phyloP scores from a whole-genome alignment of 106 monocot genomes.

The Phalaenopsis aphrodite region DNA sequence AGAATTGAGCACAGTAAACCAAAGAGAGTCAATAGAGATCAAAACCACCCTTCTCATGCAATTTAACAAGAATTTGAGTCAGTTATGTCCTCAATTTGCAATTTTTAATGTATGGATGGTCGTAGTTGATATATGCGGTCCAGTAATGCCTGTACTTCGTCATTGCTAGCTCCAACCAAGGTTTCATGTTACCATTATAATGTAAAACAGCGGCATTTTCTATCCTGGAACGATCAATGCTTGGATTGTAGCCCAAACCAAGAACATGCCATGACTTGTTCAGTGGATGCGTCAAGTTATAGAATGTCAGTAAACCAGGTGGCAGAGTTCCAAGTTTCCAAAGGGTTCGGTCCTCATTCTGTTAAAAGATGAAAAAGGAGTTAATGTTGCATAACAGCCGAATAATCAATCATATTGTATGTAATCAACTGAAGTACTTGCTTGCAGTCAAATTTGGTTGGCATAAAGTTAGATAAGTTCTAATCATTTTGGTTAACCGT shows the following conservation, averaged over 20 bases:
- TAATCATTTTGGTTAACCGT: too few relatives aligned
- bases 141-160: constrained; percentile 59
- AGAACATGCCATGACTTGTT: constrained; percentile 74
- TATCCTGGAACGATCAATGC: constrained; percentile 49
- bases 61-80: background rate
- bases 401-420: too few relatives aligned
- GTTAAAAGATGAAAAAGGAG: background rate
- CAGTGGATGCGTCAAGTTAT: constrained; percentile 47
- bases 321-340: constrained; percentile 76
- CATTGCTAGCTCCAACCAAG: constrained; percentile 74
- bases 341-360: constrained; percentile 54
- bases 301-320: constrained; percentile 62
- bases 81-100: constrained; percentile 35
- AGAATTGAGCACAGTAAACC: background rate
- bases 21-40: background rate
- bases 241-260: constrained; percentile 66
- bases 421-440: too few relatives aligned
- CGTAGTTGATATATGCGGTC: constrained; percentile 60
- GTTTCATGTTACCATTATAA: constrained; percentile 80
- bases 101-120: constrained; percentile 40
- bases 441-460: too few relatives aligned
- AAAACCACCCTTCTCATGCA: too few relatives aligned
- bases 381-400: too few relatives aligned
- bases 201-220: constrained; percentile 61
- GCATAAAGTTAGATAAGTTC: too few relatives aligned